phyloP scores from a whole-genome alignment of 73 alveolate species.

The Symbiodinium natans region DNA sequence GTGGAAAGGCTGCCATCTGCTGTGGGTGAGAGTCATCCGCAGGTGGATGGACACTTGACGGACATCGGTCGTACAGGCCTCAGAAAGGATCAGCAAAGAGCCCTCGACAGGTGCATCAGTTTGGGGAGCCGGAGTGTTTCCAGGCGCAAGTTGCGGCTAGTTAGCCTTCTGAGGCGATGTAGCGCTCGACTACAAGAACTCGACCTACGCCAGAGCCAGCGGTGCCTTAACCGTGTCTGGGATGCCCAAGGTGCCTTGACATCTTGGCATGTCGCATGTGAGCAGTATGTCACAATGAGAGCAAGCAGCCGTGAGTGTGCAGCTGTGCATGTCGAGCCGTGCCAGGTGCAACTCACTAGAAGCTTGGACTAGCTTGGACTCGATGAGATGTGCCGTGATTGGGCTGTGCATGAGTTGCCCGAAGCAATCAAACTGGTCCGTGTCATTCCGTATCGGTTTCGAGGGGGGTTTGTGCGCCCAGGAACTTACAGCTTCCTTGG shows the following conservation, averaged over 20 bases:
- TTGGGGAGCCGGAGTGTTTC: no score
- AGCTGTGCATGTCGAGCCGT: no score
- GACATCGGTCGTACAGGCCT: not conserved
- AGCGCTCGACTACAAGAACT: not conserved
- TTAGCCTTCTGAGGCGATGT: not conserved
- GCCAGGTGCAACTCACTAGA: not conserved
- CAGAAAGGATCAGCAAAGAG: no score
- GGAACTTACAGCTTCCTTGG: constrained; percentile 70
- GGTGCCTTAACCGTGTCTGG: not conserved
- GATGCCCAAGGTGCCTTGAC: not conserved
- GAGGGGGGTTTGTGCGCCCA: not conserved
- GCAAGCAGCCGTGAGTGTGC: no score
- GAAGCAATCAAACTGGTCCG: no score
- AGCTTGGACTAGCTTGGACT: not conserved
- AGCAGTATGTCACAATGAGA: no score
- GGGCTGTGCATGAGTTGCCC: no score
- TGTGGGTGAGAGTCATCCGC: not conserved
- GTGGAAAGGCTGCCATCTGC: not conserved
- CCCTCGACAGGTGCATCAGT: no score
- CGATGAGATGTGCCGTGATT: no score
- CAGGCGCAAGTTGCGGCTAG: no score
- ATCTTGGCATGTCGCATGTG: no score
- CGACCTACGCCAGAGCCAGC: not conserved
- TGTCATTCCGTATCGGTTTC: no score
- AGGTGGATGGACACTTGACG: constrained; percentile 34